Evolutionary conservation across 2,329 filamentous ascomycete genomes (phyloP), one percentile per base, ranked within the genome.

Genomic region (Aspergillus novoparasiticus): DNA sequence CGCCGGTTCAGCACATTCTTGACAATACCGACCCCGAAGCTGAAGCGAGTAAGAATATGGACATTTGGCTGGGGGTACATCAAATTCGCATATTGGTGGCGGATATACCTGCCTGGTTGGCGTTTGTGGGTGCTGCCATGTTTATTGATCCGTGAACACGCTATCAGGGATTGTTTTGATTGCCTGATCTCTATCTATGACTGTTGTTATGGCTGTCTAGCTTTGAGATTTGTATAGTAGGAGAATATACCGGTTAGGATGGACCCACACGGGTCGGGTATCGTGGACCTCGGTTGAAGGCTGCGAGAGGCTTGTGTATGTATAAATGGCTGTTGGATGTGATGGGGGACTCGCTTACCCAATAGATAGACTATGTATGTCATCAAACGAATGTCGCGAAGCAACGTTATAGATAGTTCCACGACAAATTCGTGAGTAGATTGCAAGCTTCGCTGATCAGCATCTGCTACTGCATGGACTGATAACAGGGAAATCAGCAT

Each of bases 31-130:
- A 64, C 30, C 34, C 50, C 4, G 59, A 59, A n/a, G 34, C 55
- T 14, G 57, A 60, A 8, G 39, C 59, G 16, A 63, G 66, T 23
- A 56, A 21, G 32, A 51, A 69, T 19, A 66, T 70, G 66, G 62
- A 64, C 16, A 46, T n/a, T 1, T 62, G 63, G 63, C 23, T 65
- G 39, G 28, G 57, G 1, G 23, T 57, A 21, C 60, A 65, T 54
- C 63, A 57, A 1, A 19, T 64, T n/a, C 46, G 62, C 26, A 64
- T 64, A 58, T 10, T 64, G n/a, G 53, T 64, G 4, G 59, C 59
- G 12, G 61, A 63, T 28, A 14, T 55, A 26, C 63, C 60, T 8
- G 62, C 64, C 14, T 68, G 60, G 60, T 19, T 68, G 59, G 65
- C 62, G 9, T 68, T 65, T 57, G 26, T 59, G 9, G 66, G 56